These are phyloP conservation scores for Raphanus raphanistrum DNA, from an alignment of 345 rosid genomes.

Conservation along the genomic window DNA sequence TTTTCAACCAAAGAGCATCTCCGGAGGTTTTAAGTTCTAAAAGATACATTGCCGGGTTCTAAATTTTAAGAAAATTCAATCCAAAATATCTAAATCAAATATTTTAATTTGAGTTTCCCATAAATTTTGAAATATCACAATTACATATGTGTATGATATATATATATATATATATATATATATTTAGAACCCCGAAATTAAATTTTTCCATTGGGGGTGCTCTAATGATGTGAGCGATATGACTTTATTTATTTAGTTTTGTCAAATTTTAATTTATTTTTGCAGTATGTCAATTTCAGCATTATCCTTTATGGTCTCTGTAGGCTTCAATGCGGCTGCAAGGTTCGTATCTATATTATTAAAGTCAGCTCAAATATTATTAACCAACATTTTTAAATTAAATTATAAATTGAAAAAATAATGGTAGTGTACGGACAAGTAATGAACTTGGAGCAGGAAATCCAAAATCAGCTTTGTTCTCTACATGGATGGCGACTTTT, in stretches of 20 bases:
- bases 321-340: slow-evolving; percentile 90
- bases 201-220: too few relatives aligned
- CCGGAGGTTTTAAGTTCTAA: too few relatives aligned
- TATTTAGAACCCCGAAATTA: too few relatives aligned
- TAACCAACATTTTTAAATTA: neutral
- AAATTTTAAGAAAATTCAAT: too few relatives aligned
- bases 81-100: too few relatives aligned
- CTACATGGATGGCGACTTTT: slow-evolving; percentile 49
- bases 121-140: too few relatives aligned
- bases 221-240: neutral
- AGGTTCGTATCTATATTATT: slow-evolving; percentile 45
- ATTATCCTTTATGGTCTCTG: slow-evolving; percentile 68
- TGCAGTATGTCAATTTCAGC: slow-evolving; percentile 61
- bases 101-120: too few relatives aligned
- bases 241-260: neutral
- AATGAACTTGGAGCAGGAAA: slow-evolving; percentile 79
- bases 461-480: slow-evolving; percentile 59
- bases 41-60: too few relatives aligned
- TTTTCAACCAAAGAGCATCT: neutral
- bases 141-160: too few relatives aligned
- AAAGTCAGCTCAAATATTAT: neutral
- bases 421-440: slow-evolving; percentile 63
- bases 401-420: neutral
- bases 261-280: neutral
- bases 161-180: too few relatives aligned